phyloP scores from a whole-genome alignment of 495 filamentous ascomycete species.

The Podospora appendiculata region DNA sequence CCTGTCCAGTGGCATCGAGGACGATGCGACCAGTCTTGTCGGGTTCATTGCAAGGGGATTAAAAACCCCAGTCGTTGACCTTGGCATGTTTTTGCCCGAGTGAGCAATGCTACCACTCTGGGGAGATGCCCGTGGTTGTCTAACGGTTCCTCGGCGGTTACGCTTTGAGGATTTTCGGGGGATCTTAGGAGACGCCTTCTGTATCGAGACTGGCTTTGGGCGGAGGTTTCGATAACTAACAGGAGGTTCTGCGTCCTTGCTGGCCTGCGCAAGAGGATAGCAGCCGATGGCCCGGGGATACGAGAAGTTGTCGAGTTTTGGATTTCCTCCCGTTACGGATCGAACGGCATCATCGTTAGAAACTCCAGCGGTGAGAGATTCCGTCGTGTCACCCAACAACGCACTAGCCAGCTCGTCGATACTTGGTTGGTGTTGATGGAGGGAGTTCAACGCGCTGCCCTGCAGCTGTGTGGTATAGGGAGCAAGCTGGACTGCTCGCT shows the following conservation, averaged over 20 bases:
- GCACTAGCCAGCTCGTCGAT: constrained; percentile 27
- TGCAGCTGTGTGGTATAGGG: neutral
- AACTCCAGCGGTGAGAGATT: neutral
- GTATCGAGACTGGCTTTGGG: neutral
- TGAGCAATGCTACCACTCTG: neutral
- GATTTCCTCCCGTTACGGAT: neutral
- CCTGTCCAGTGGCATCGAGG: constrained; percentile 6
- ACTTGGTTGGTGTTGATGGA: constrained; percentile 11
- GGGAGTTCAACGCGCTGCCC: neutral
- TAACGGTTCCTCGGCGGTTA: neutral
- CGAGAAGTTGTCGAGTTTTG: neutral
- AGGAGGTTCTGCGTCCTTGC: neutral
- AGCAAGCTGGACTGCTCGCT: neutral
- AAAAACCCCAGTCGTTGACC: constrained; percentile 2
- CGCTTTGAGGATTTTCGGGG: neutral
- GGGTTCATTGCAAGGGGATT: constrained; percentile 12
- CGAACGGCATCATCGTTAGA: neutral
- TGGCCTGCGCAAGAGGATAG: neutral
- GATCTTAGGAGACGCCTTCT: constrained; percentile 1
- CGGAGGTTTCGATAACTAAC: neutral
- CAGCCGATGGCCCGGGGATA: neutral
- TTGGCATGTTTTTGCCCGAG: neutral
- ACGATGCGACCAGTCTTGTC: constrained; percentile 3
- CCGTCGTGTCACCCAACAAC: constrained; percentile 19
- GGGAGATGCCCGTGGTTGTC: neutral